Evolutionary conservation across 257 asterid species (phyloP).

Genomic region (Leptodermis oblonga): DNA sequence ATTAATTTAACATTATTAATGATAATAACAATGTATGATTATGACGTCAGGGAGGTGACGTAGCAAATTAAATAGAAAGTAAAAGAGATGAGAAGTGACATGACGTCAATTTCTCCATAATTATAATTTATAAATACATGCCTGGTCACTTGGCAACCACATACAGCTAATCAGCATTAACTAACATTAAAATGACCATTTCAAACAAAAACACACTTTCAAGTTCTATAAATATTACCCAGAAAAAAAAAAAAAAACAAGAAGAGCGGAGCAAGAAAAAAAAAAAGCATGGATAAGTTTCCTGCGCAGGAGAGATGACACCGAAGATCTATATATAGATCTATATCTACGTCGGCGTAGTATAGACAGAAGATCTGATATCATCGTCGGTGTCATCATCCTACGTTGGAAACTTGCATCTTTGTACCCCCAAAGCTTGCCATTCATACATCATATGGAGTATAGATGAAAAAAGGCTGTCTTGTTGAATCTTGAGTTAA

Average conservation of each 20-base stretch:
- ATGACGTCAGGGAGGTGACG: no score
- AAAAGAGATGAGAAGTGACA: no score
- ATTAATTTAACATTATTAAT: background rate
- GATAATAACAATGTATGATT: background rate
- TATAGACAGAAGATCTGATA: background rate
- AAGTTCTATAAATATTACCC: background rate
- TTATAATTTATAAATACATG: no score
- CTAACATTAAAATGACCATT: conserved; percentile 6
- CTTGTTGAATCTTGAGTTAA: no score
- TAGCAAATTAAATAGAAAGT: no score
- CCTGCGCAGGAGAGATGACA: conserved; percentile 29
- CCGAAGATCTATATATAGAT: background rate
- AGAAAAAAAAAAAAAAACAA: background rate
- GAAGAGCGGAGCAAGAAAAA: background rate
- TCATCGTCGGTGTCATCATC: conserved; percentile 3
- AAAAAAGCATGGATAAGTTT: conserved; percentile 9
- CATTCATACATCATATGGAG: no score
- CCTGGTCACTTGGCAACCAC: no score
- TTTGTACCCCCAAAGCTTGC: background rate
- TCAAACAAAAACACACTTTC: background rate
- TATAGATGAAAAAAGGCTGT: no score
- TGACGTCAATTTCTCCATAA: no score
- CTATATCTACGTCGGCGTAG: background rate
- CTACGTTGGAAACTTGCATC: conserved; percentile 13
- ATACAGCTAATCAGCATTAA: no score